Conservation (phyloP, 768 basidiomycete species). For the Phlebiopsis gigantea region DNA sequence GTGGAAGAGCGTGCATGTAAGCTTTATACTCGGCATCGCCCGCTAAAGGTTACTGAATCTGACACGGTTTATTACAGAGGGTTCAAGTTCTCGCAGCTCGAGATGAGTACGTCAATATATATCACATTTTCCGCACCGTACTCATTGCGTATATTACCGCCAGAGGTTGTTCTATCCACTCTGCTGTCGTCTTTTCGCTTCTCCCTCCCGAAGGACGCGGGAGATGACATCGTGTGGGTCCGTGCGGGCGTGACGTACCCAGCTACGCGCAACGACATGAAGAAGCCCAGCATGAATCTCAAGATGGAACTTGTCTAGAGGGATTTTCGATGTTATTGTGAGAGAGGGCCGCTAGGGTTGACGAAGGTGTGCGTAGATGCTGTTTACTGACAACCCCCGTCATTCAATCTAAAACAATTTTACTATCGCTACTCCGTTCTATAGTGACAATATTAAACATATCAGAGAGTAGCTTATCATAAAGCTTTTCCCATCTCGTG, state of each 20-base stretch:
- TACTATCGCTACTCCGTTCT: no score
- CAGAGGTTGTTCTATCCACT: conserved; percentile 26
- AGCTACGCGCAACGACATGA: conserved; percentile 11
- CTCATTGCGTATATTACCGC: no score
- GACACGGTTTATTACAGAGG: conserved; percentile 2
- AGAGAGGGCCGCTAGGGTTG: no score
- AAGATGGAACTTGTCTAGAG: background rate
- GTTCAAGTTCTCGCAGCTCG: conserved; percentile 15
- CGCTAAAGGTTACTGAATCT: background rate
- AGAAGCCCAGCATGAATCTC: conserved; percentile 3
- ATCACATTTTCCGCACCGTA: no score
- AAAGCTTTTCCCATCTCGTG: no score
- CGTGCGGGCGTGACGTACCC: conserved; percentile 25
- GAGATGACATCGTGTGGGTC: conserved; percentile 22
- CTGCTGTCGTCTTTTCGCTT: conserved; percentile 24
- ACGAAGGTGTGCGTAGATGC: no score
- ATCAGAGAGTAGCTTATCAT: no score
- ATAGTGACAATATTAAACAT: no score
- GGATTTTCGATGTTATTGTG: background rate
- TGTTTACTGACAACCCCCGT: no score
- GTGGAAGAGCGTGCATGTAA: conserved; percentile 13
- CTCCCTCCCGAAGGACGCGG: conserved; percentile 18
- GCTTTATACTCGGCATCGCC: background rate
- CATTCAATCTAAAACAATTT: no score
- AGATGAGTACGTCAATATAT: conserved; percentile 17